Percentiles rank a stretch among this genome's conserved stretches.
These are phyloP conservation scores for Citrus unshiu DNA, from an alignment of 345 rosid species.

Conservation along the genomic window DNA sequence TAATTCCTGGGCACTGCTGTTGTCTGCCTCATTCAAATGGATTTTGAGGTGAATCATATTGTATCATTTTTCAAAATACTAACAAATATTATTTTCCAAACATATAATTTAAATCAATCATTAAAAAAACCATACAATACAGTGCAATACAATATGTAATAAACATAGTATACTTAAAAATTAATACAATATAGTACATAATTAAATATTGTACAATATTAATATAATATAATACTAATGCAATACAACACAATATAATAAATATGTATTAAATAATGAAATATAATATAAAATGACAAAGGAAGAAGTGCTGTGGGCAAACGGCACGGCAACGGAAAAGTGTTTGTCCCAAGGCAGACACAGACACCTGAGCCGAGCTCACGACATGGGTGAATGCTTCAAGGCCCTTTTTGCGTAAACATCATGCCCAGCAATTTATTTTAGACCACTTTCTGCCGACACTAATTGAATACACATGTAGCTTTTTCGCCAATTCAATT, in stretches of 20 bases:
- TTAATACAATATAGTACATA: fast-evolving
- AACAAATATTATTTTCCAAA: too few species aligned
- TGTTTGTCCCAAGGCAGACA: neutral
- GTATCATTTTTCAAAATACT: too few species aligned
- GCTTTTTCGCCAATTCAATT: neutral
- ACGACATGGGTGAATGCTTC: constrained; percentile 13
- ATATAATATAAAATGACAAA: neutral
- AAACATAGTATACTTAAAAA: too few species aligned
- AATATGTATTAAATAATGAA: too few species aligned
- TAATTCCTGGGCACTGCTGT: too few species aligned
- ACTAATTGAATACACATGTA: neutral
- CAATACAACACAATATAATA: too few species aligned
- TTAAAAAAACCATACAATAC: fast-evolving
- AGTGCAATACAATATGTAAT: too few species aligned
- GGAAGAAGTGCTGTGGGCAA: neutral
- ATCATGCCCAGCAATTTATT: neutral
- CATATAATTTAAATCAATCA: too few species aligned
- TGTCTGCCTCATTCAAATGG: too few species aligned
- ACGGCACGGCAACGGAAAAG: neutral
- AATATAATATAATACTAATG: fast-evolving
- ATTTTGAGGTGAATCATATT: too few species aligned
- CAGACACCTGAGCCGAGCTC: neutral
- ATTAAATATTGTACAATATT: fast-evolving
- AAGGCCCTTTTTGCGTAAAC: constrained; percentile 4
- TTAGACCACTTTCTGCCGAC: constrained; percentile 16